Evolutionary conservation across 768 basidiomycete species (phyloP).

Genomic region (Mrakia frigida): DNA sequence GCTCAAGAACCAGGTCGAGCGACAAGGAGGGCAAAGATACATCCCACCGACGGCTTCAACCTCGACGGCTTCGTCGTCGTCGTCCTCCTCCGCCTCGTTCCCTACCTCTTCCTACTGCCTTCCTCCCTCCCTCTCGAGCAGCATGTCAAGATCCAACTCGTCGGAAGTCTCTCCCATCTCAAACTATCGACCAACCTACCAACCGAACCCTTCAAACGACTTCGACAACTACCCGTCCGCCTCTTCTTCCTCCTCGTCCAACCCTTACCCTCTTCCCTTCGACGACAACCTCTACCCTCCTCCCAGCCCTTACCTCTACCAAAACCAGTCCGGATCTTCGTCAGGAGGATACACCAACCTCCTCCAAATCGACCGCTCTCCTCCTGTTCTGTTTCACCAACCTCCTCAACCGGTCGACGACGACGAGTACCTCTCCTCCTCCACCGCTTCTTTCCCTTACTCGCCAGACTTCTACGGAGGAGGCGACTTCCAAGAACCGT

Average conservation of each 20-base stretch:
- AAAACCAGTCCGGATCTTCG: neutral
- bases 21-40: neutral
- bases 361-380: neutral
- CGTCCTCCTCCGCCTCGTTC: neutral
- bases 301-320: neutral
- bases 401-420: neutral
- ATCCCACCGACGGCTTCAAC: neutral
- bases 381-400: neutral
- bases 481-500: neutral
- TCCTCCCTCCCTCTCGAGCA: neutral
- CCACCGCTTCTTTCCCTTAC: neutral
- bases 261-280: neutral
- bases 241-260: neutral
- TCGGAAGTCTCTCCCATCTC: neutral
- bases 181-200: neutral
- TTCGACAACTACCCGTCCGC: neutral
- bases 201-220: neutral
- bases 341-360: neutral
- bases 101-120: neutral
- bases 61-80: neutral
- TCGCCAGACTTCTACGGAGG: neutral
- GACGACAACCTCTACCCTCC: neutral
- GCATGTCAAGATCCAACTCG: neutral
- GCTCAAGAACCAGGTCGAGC: neutral
- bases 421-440: neutral